Percentiles rank a stretch among this genome's conserved stretches.
Conservation (phyloP, 192 early-diverging fungal genomes). For the Gaertneriomyces sp. region DNA sequence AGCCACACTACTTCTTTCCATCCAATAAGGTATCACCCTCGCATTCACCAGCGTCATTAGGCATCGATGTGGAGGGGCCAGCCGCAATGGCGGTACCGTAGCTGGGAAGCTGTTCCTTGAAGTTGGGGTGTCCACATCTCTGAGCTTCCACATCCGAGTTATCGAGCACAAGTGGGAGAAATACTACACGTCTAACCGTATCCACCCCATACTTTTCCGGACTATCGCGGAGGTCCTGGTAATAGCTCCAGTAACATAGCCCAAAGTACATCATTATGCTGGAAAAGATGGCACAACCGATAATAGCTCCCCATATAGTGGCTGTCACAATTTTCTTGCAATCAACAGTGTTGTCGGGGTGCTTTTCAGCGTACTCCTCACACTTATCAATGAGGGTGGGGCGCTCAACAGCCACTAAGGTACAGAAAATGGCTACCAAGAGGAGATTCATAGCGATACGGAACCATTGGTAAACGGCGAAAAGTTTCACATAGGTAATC, state of each 20-base stretch:
- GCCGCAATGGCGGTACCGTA: not conserved
- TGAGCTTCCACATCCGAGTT: not conserved
- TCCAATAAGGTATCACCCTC: too few species aligned
- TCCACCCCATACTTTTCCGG: conserved; percentile 12
- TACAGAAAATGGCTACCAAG: not conserved
- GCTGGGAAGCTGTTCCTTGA: not conserved
- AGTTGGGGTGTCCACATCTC: not conserved
- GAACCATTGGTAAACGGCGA: conserved; percentile 18
- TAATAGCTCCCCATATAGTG: not conserved
- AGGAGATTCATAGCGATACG: not conserved
- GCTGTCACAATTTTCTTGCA: not conserved
- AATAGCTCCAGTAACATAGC: not conserved
- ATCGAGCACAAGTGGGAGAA: not conserved
- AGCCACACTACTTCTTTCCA: too few species aligned
- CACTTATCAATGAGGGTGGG: not conserved
- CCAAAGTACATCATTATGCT: conserved; percentile 9
- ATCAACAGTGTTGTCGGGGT: not conserved
- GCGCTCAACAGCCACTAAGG: not conserved
- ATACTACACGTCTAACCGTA: not conserved
- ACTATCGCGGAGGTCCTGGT: conserved; percentile 18
- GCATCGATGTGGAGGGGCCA: not conserved
- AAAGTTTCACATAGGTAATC: conserved; percentile 18
- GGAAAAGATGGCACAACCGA: not conserved
- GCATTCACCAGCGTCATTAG: not conserved
- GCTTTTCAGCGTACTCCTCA: not conserved